Conservation (phyloP, 176 grass and related monocot species). For the Echinochloa phyllopogon region DNA sequence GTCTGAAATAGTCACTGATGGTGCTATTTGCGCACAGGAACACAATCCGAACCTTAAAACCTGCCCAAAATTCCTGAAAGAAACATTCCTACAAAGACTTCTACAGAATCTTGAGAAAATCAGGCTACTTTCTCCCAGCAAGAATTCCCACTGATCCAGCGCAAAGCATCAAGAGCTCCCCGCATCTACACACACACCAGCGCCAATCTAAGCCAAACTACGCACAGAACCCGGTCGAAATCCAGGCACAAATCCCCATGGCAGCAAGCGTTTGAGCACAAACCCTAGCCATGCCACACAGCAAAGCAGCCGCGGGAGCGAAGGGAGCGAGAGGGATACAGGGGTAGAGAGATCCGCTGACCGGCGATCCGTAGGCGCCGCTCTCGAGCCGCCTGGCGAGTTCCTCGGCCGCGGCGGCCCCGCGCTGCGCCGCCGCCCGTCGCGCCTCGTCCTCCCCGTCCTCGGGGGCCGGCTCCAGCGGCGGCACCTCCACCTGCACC, state of each 20-base stretch:
- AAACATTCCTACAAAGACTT: neutral
- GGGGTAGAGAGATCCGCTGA: slow-evolving; percentile 46
- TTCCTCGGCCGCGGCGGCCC: slow-evolving; percentile 69
- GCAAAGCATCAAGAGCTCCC: neutral
- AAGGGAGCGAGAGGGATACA: neutral
- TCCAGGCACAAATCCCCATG: neutral
- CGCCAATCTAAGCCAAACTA: neutral
- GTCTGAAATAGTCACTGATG: neutral
- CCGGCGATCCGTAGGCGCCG: slow-evolving; percentile 50
- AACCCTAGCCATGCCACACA: neutral
- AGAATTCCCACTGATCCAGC: slow-evolving; percentile 6
- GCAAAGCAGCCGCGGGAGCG: neutral
- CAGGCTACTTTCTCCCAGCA: neutral
- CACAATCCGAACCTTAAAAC: neutral
- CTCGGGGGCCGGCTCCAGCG: slow-evolving; percentile 40
- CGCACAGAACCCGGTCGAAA: neutral
- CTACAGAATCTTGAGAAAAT: neutral
- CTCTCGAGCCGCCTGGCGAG: slow-evolving; percentile 59
- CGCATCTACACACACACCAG: neutral
- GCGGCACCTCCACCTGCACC: slow-evolving; percentile 80
- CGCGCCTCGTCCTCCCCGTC: slow-evolving; percentile 58
- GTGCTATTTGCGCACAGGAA: neutral
- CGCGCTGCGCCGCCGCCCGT: slow-evolving; percentile 59
- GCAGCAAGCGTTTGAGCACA: neutral
- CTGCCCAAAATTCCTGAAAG: neutral